These are phyloP conservation scores for Mangifera indica DNA, from an alignment of 345 rosid species.

Conservation along the genomic window DNA sequence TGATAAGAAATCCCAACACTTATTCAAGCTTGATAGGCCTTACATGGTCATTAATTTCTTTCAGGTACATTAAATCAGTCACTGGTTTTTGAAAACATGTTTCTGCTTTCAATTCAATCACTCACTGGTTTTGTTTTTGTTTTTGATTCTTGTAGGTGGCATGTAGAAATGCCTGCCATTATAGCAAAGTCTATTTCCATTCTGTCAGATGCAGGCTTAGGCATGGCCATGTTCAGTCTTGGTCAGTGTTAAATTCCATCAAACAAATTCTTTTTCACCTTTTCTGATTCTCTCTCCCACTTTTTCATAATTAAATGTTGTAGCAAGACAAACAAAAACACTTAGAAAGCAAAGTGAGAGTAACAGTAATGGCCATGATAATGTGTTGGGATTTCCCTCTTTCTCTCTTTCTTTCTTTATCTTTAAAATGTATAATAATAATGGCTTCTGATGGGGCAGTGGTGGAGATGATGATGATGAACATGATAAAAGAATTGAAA, in stretches of 20 bases:
- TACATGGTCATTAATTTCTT: slow-evolving; percentile 85
- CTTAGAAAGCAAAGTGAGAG: slow-evolving; percentile 19
- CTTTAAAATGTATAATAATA: background rate
- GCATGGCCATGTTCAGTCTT: slow-evolving; percentile 99
- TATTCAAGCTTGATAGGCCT: slow-evolving; percentile 96
- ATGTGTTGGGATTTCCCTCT: no score
- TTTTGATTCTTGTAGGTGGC: slow-evolving; percentile 60
- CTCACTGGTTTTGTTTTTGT: background rate
- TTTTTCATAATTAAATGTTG: slow-evolving; percentile 40
- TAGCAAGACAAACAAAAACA: slow-evolving; percentile 26
- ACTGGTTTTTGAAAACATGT: no score
- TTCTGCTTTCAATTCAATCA: no score
- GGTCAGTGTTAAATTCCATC: slow-evolving; percentile 56
- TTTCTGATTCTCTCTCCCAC: slow-evolving; percentile 14
- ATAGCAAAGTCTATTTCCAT: slow-evolving; percentile 94
- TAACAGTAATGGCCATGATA: slow-evolving; percentile 30
- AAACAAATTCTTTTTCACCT: slow-evolving; percentile 7
- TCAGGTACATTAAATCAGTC: slow-evolving; percentile 46
- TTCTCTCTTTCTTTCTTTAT: no score
- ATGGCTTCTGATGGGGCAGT: slow-evolving; percentile 22
- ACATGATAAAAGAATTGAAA: slow-evolving; percentile 21
- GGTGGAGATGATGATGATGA: slow-evolving; percentile 24
- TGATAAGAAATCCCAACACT: slow-evolving; percentile 92
- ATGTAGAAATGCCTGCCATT: slow-evolving; percentile 90
- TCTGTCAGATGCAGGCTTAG: slow-evolving; percentile 99